Evolutionary conservation across 352 stramenopile species (phyloP), one percentile per base, ranked within the genome.

Genomic region (Phytopythium chamaehyphon): DNA sequence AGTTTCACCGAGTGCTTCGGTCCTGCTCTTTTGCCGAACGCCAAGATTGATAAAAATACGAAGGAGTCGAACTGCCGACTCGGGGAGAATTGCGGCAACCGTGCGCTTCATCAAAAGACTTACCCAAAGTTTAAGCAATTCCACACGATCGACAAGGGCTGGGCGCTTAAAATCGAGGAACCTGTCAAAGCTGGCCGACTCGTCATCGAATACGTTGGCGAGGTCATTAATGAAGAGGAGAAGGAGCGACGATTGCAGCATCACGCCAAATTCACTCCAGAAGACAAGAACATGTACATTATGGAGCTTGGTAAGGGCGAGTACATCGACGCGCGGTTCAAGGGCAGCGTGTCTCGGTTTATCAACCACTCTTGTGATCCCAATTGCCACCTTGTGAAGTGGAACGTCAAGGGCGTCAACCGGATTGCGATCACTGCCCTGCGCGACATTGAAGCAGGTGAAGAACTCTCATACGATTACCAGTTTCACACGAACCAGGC

Each of bases 361-460:
- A 98, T 98, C 65, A 98, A 99, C 67, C 96, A 99, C 70, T 96
- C 88, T 11, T 99, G 95, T 59, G 86, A 98, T 28, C 96, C 96
- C 0, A 99, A 98, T 64, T 98, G 93, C 64, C 80, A 88, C 14
- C 67, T 98, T 33, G 71, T 98, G 59, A 96, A 96, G 62, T 98
- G 96, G 96, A 96, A 92, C 49, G 95, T 98, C 26, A 83, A 81
- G 38, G 94, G 92, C 37, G 72, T 93, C 39, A 96, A 96, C 55
- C 86, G 91, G 38, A 96, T 98, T 56, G 90, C 86, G 28, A 97
- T 98, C 61, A 96, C 91, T 10, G 88, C 86, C 23, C 61, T 96
- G 35, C 86, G 76, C 38, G 89, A 98, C 62, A 96, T 98, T 35
- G 51, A 80, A 3, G 59, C 79, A 0, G 91, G 90, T 24, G 85